Base-by-base conservation (phyloP, 1,139 yeast species). In the Hemisphaericaspora xylofermentans region DNA sequence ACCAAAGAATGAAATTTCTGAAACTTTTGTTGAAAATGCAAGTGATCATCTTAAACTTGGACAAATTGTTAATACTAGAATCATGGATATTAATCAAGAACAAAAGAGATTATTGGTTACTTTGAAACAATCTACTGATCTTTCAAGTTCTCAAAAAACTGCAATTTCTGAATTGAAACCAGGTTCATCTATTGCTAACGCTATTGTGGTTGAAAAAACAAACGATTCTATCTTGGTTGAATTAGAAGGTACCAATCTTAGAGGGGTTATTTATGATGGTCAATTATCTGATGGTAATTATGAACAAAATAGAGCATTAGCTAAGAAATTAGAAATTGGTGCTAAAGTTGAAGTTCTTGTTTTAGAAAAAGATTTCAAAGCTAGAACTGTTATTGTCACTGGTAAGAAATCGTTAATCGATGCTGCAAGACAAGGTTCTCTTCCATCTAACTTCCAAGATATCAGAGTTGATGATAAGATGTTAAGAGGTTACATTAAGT, bases 1-100 rank as follows among this genome's bases (percentile, higher is more conserved):
- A 48, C 98, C 98, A 31, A 80, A 83, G 49, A 72, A 82, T 43
- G 98, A 93, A 66, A 87, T 93, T 53, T 85, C 95, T 40, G 98
- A 93, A 63, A 84, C 96, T 2, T 87, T 78, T 58, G 93, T 89
- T 36, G 74, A 73, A 43, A 80, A 80, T 41, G 89, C 96, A 15
- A 79, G 78, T 51, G 95, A 89, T 48, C 85, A 84, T 60, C 75
- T 91, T 54, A 81, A 80, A 49, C 57, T 87, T 18, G 96, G 96
- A 3, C 98, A 93, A 65, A 84, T 96, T 4, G 84, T 93, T 33
- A 70, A 74, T 26, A 94, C 87, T 6, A 79, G 84, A 51, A 69
- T 93, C 22, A 56, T 83, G 35, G 67, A 71, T 31, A 78, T 84
- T 35, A 82, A 85, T 49, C 62, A 72, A 19, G 80, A 74, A 13